Evolutionary conservation across 495 filamentous ascomycete genomes (phyloP).

Genomic region (Penicillium dipodomyicola): DNA sequence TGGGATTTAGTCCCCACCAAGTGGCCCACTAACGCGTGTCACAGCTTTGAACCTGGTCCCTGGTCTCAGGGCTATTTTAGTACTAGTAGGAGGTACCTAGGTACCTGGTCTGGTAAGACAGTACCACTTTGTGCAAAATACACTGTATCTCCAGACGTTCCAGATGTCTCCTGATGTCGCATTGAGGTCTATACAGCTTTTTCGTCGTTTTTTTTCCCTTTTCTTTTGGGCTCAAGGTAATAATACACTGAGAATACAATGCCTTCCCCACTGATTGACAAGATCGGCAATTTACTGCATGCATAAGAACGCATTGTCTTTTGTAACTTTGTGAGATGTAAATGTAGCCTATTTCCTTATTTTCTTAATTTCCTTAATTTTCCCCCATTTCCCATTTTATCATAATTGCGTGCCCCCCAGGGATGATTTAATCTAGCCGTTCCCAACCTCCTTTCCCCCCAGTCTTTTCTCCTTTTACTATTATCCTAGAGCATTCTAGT

Average conservation of each 20-base stretch:
- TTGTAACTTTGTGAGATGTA: constrained; percentile 17
- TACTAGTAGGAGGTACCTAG: no score
- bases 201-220: no score
- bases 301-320: constrained; percentile 24
- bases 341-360: background rate
- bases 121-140: no score
- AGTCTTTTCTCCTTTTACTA: constrained; percentile 9
- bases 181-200: background rate
- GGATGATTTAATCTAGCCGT: constrained; percentile 11
- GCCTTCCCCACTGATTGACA: constrained; percentile 12
- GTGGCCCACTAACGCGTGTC: constrained; percentile 34
- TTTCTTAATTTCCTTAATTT: background rate
- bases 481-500: constrained; percentile 13
- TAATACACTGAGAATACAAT: background rate
- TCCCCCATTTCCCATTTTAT: background rate
- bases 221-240: no score
- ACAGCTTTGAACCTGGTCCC: constrained; percentile 11
- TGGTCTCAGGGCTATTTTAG: constrained; percentile 9
- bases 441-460: constrained; percentile 18
- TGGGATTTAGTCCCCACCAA: constrained; percentile 19
- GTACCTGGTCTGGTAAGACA: no score
- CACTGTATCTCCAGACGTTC: no score
- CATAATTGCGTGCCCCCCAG: constrained; percentile 14
- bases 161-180: no score
- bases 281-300: constrained; percentile 24